A percentile compares a stretch with the other conserved stretches of the same genome.
Evolutionary conservation across 768 basidiomycete species (phyloP).

Genomic region (Boletus edulis): DNA sequence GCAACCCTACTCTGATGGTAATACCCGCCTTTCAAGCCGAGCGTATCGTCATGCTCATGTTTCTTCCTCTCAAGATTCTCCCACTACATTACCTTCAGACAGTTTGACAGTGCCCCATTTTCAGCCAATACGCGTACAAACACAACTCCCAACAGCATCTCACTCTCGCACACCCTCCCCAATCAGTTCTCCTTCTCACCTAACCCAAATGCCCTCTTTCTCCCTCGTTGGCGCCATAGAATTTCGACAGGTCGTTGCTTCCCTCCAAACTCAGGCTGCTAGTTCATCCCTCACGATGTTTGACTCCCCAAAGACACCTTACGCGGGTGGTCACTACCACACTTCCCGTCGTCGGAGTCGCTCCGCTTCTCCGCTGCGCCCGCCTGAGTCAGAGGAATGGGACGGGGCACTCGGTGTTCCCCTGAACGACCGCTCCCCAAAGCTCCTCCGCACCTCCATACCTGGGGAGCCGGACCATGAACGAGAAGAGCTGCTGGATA

Average conservation of each 20-base stretch:
- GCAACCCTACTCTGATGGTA: constrained; percentile 61
- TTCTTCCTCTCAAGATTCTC: constrained; percentile 10
- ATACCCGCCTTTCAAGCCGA: constrained; percentile 36
- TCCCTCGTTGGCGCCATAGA: constrained; percentile 95
- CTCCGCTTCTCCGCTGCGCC: constrained; percentile 28
- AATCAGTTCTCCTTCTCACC: constrained; percentile 34
- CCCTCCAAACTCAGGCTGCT: constrained; percentile 69
- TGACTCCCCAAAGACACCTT: constrained; percentile 66
- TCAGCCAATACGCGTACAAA: constrained; percentile 36
- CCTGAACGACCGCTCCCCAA: constrained; percentile 48
- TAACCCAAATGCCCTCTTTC: constrained; percentile 70
- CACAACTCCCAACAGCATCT: constrained; percentile 41
- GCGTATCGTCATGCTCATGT: constrained; percentile 2
- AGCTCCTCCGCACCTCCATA: constrained; percentile 31
- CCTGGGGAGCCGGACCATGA: constrained; percentile 14
- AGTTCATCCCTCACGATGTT: constrained; percentile 59
- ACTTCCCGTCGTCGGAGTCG: constrained; percentile 30
- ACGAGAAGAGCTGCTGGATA: neutral
- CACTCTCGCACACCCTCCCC: constrained; percentile 51
- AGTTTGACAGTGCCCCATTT: constrained; percentile 19
- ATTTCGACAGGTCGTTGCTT: constrained; percentile 87
- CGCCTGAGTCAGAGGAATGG: constrained; percentile 44
- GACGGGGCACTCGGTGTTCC: constrained; percentile 50
- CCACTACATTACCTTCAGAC: neutral
- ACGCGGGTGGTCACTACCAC: constrained; percentile 74